Conservation (phyloP, 2,329 filamentous ascomycete species). For the Neopestalotiopsis clavispora region DNA sequence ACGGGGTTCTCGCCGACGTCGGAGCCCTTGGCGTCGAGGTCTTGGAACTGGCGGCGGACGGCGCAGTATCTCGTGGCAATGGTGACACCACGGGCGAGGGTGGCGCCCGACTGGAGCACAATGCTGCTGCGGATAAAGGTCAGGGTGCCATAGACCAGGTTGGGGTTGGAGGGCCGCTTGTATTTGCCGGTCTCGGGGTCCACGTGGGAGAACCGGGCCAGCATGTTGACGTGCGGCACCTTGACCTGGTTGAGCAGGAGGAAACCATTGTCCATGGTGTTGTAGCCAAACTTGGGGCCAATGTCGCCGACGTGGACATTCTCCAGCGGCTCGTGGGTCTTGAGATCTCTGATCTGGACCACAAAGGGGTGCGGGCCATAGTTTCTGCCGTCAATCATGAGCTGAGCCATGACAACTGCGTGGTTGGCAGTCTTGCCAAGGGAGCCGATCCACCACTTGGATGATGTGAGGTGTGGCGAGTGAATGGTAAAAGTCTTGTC, state of each 20-base stretch:
- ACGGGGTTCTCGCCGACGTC: slow-evolving; percentile 73
- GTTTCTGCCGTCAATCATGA: slow-evolving; percentile 69
- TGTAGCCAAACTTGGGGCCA: slow-evolving; percentile 80
- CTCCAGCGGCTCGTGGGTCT: slow-evolving; percentile 71
- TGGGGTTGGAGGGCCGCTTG: slow-evolving; percentile 67
- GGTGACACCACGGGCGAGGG: slow-evolving; percentile 76
- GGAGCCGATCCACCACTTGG: slow-evolving; percentile 87
- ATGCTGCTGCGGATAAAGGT: slow-evolving; percentile 78
- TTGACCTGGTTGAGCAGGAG: slow-evolving; percentile 78
- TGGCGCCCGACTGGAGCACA: slow-evolving; percentile 73
- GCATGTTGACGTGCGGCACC: slow-evolving; percentile 75
- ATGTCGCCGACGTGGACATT: slow-evolving; percentile 80
- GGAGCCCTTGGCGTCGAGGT: slow-evolving; percentile 66
- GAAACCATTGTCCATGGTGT: slow-evolving; percentile 85
- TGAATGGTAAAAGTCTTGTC: slow-evolving; percentile 79
- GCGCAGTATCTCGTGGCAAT: slow-evolving; percentile 78
- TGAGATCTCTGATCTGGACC: slow-evolving; percentile 72
- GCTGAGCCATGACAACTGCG: slow-evolving; percentile 79
- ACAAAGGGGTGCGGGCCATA: slow-evolving; percentile 81
- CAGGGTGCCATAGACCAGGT: slow-evolving; percentile 75
- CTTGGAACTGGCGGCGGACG: slow-evolving; percentile 78
- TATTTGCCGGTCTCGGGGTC: slow-evolving; percentile 73
- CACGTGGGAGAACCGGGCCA: slow-evolving; percentile 72
- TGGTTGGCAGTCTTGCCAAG: slow-evolving; percentile 78
- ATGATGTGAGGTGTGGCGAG: slow-evolving; percentile 74